Evolutionary conservation across 2,329 filamentous ascomycete species (phyloP).

Genomic region (Alternaria gansuensis): DNA sequence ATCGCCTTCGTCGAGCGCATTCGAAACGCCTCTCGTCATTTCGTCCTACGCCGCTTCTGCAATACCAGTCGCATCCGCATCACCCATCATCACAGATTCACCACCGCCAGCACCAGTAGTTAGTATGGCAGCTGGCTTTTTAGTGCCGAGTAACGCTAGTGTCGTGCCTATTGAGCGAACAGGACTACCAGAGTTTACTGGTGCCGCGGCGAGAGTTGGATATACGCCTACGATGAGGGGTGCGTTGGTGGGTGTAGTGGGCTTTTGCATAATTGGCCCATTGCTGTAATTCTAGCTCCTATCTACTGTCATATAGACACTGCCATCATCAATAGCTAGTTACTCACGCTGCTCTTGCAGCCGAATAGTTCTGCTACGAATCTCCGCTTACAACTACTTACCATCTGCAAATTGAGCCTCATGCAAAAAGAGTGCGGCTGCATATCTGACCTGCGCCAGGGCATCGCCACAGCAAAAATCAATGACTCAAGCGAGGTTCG

Average conservation of each 20-base stretch:
- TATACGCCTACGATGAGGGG: not conserved
- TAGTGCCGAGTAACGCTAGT: conserved; percentile 13
- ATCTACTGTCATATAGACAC: not conserved
- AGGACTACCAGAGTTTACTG: conserved; percentile 9
- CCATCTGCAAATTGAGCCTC: not conserved
- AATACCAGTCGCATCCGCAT: not conserved
- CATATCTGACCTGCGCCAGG: not conserved
- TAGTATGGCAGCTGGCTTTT: conserved; percentile 11
- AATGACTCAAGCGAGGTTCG: conserved; percentile 37
- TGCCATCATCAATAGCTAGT: too few relatives aligned
- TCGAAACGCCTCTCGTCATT: not conserved
- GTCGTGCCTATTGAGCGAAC: conserved; percentile 5
- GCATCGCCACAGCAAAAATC: conserved; percentile 9
- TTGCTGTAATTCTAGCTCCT: not conserved
- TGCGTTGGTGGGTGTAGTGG: not conserved
- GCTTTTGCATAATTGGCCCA: not conserved
- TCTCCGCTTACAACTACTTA: not conserved
- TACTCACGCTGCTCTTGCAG: too few relatives aligned
- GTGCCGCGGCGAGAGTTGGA: not conserved
- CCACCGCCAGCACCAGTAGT: conserved; percentile 14
- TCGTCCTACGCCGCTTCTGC: not conserved
- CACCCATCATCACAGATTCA: not conserved
- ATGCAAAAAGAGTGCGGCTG: not conserved
- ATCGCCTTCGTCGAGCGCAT: not conserved
- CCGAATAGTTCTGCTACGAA: too few relatives aligned